These are phyloP conservation scores for Lachancea fermentati DNA, from an alignment of 805 yeast genomes.

Conservation along the genomic window DNA sequence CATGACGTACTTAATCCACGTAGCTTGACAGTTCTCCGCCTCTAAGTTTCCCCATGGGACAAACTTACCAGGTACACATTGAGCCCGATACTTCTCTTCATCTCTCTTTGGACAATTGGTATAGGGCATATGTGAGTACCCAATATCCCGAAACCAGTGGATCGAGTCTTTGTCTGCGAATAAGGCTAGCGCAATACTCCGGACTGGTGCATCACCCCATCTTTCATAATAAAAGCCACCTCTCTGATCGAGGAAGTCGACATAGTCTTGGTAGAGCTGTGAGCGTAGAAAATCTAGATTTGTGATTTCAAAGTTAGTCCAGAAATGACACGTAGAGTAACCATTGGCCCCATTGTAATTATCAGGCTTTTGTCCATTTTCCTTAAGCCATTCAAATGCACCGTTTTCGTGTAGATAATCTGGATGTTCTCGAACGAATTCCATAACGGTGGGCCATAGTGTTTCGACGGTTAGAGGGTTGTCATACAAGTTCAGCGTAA, in stretches of 20 bases:
- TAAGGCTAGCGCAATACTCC: slow-evolving; percentile 64
- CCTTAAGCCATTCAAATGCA: slow-evolving; percentile 58
- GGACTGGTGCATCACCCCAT: slow-evolving; percentile 95
- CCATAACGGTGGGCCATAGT: slow-evolving; percentile 65
- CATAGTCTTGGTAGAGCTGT: slow-evolving; percentile 61
- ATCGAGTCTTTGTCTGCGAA: slow-evolving; percentile 63
- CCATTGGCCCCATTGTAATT: slow-evolving; percentile 40
- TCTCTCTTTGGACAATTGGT: slow-evolving; percentile 57
- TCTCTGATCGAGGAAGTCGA: slow-evolving; percentile 53
- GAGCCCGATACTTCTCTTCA: slow-evolving; percentile 40
- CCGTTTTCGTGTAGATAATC: slow-evolving; percentile 54
- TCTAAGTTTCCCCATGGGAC: slow-evolving; percentile 44
- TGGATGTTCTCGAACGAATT: slow-evolving; percentile 51
- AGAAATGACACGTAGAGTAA: slow-evolving; percentile 70
- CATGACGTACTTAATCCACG: slow-evolving; percentile 54
- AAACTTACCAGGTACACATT: slow-evolving; percentile 53
- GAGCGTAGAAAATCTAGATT: slow-evolving; percentile 74
- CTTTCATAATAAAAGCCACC: slow-evolving; percentile 88
- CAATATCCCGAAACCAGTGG: slow-evolving; percentile 87
- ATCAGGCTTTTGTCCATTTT: slow-evolving; percentile 47
- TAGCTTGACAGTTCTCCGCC: slow-evolving; percentile 71
- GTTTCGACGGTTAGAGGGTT: slow-evolving; percentile 56
- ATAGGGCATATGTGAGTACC: slow-evolving; percentile 72
- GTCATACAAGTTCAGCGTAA: slow-evolving; percentile 63
- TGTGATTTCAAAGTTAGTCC: slow-evolving; percentile 86